Conservation (phyloP, 192 early-diverging fungal species). For the Dissophora ornata region DNA sequence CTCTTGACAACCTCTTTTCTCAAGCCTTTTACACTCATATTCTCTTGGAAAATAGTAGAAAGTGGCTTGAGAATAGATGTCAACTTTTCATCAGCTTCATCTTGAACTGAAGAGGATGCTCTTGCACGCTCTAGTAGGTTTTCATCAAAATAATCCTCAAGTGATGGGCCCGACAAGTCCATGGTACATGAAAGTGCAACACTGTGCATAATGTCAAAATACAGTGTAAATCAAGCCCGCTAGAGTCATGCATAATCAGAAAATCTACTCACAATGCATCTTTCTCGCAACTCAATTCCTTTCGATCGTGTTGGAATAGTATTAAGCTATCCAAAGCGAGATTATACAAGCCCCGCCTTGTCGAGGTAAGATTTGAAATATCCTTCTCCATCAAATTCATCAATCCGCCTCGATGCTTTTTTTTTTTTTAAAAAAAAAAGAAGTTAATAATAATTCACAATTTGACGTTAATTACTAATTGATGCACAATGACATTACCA, state of each 20-base stretch:
- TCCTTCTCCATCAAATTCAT: neutral
- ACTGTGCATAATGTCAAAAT: neutral
- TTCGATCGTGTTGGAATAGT: conserved; percentile 1
- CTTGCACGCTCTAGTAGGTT: neutral
- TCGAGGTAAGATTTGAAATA: conserved; percentile 1
- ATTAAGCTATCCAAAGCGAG: neutral
- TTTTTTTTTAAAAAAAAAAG: neutral
- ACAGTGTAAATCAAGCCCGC: neutral
- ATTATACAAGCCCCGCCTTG: neutral
- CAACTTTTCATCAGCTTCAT: neutral
- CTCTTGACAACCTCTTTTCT: no score
- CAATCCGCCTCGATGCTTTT: conserved; percentile 1
- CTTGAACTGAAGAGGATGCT: neutral
- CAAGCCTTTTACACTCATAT: no score
- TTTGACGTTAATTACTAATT: neutral
- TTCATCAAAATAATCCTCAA: neutral
- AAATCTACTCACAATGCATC: conserved; percentile 2
- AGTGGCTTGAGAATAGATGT: no score
- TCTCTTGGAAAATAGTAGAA: no score
- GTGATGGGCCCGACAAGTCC: neutral
- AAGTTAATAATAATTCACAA: neutral
- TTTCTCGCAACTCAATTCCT: neutral
- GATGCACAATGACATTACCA: conserved; percentile 1
- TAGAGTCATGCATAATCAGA: neutral
- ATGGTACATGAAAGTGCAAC: conserved; percentile 5